phyloP scores from a whole-genome alignment of 2,329 filamentous ascomycete species.

The Alternaria consortialis region DNA sequence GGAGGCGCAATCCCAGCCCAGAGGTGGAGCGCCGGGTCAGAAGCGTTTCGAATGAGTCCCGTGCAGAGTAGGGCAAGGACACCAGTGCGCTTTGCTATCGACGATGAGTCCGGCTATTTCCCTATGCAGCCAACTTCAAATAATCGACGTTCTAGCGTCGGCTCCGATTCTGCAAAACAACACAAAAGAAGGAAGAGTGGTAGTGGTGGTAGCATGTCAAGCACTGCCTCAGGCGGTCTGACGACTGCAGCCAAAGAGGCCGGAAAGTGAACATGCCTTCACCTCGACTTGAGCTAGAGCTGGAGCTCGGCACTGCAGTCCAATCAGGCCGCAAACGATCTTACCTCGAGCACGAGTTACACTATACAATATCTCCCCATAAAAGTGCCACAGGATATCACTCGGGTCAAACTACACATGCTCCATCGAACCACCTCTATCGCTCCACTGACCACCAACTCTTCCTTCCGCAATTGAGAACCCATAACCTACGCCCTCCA shows the following conservation, averaged over 20 bases:
- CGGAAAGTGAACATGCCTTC: constrained; percentile 13
- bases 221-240: constrained; percentile 19
- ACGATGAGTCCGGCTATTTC: constrained; percentile 40
- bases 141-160: constrained; percentile 29
- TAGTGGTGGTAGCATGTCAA: constrained; percentile 36
- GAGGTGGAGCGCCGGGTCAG: constrained; percentile 44
- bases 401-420: not conserved
- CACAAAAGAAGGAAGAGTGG: constrained; percentile 39
- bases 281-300: too few species aligned
- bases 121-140: constrained; percentile 27
- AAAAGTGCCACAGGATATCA: not conserved
- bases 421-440: not conserved
- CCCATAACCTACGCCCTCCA: not conserved
- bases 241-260: constrained; percentile 23
- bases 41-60: constrained; percentile 50
- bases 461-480: not conserved
- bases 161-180: constrained; percentile 32
- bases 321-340: not conserved
- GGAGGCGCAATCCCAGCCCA: constrained; percentile 41
- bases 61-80: constrained; percentile 49
- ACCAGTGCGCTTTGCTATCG: constrained; percentile 32
- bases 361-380: not conserved
- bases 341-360: not conserved
- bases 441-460: not conserved
- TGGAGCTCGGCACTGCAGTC: not conserved